These are phyloP conservation scores for Penicillium decumbens DNA, from an alignment of 2,329 filamentous ascomycete species.

Conservation along the genomic window DNA sequence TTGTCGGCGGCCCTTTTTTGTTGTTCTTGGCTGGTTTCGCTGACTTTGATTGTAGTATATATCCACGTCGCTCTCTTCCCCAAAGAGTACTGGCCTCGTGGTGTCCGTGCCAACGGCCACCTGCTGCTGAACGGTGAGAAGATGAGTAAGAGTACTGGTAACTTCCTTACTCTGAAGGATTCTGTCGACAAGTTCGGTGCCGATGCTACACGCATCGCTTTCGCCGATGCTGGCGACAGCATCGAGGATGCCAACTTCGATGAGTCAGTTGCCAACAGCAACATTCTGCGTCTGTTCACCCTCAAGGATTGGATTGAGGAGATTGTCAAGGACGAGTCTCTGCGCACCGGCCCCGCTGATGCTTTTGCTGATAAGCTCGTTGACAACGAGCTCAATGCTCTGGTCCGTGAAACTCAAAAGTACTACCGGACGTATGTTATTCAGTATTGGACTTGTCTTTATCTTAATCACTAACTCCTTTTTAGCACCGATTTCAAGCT, in stretches of 20 bases:
- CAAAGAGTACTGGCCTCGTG: slow-evolving; percentile 79
- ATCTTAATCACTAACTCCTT: slow-evolving; percentile 13
- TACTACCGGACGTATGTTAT: slow-evolving; percentile 66
- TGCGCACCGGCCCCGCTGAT: slow-evolving; percentile 71
- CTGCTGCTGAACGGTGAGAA: slow-evolving; percentile 93
- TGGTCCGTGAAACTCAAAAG: slow-evolving; percentile 71
- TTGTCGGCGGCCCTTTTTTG: too few species aligned
- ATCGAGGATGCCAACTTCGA: slow-evolving; percentile 97
- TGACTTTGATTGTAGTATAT: slow-evolving; percentile 58
- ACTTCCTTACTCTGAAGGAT: slow-evolving; percentile 88
- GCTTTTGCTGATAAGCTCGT: slow-evolving; percentile 85
- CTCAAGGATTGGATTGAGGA: slow-evolving; percentile 92
- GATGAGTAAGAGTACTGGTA: slow-evolving; percentile 97
- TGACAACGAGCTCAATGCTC: slow-evolving; percentile 82
- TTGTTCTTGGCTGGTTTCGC: too few species aligned
- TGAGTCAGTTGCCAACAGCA: slow-evolving; percentile 87
- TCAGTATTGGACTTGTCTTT: not conserved
- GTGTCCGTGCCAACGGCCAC: slow-evolving; percentile 86
- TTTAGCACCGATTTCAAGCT: slow-evolving; percentile 70
- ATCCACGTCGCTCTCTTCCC: slow-evolving; percentile 87
- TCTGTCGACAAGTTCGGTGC: slow-evolving; percentile 89
- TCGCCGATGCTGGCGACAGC: slow-evolving; percentile 90
- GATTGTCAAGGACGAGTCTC: slow-evolving; percentile 65
- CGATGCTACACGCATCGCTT: slow-evolving; percentile 82
- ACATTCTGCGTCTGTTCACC: slow-evolving; percentile 77